Base-by-base conservation (phyloP, 192 early-diverging fungal species). In the Thamnidium elegans region DNA sequence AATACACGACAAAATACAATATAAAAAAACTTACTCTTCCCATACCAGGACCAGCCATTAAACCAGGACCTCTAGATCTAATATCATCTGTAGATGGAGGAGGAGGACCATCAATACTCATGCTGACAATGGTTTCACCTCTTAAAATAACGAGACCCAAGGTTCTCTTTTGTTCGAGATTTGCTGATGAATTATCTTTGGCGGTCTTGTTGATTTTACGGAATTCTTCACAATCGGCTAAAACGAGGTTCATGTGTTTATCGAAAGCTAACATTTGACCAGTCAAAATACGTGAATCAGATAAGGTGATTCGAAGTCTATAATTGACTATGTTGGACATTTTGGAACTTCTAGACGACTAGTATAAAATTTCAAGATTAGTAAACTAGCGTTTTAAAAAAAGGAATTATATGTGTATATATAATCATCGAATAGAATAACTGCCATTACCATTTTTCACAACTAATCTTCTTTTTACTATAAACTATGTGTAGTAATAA, bases 261-360 rank as follows among this genome's bases (percentile, higher is more conserved):
- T 99, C 97, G 67, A 99, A 99, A 17, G 97, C 97, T 44, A 99
- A 82, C 96, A 99, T 97, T 69, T 97, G 94, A 36, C 97, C 97
- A 9, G 96, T 88, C 66, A 99, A 76, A 6, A 89, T 89, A 53
- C 97, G 88, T 51, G 92, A 90, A 75, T 99, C 97, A 26, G 86
- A 79, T 55, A 98, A 77, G 50, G 93, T 97, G 66, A 99, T 87
- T 62, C 92, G 84, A 58, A 99, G 87, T 43, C 94, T 84, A 81
- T 94, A 92, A 81, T 99, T 99, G 78, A 99, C 86, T 61, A 97
- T 86, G 55, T 85, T 84, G 78, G 95, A 84, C 85, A 99, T 95
- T 82, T 94, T 94, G 7, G 90, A 89, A 72, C 85, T 90, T 76
- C 87, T 90, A 21, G 88, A 86, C 68, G 36, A 39, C 36, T 39